Percentiles rank a stretch among this genome's conserved stretches.
Evolutionary conservation across 768 basidiomycete species (phyloP).

Genomic region (Russula lepida): DNA sequence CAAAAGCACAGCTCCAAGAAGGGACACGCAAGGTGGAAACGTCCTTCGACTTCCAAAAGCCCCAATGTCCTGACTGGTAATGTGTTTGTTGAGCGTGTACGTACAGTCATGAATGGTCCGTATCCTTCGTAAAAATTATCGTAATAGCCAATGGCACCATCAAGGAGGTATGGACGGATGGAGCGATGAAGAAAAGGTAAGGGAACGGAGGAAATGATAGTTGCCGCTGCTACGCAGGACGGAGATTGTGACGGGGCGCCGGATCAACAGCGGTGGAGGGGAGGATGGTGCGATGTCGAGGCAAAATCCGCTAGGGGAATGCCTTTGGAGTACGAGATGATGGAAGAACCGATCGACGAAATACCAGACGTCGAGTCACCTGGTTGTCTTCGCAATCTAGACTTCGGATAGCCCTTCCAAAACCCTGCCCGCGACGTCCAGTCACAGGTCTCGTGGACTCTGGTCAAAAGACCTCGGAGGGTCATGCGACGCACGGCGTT

Average conservation of each 20-base stretch:
- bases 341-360: conserved; percentile 24
- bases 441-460: conserved; percentile 28
- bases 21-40: background rate
- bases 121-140: conserved; percentile 21
- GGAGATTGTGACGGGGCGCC: conserved; percentile 10
- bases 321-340: conserved; percentile 22
- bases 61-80: conserved; percentile 8
- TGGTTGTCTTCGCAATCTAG: conserved; percentile 18
- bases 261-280: conserved; percentile 17
- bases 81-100: conserved; percentile 16
- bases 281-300: conserved; percentile 10
- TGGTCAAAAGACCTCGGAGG: conserved; percentile 19
- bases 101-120: conserved; percentile 22
- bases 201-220: conserved; percentile 15
- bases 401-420: conserved; percentile 31
- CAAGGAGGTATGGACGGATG: conserved; percentile 5
- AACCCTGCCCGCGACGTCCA: conserved; percentile 34
- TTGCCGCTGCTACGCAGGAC: conserved; percentile 14
- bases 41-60: background rate
- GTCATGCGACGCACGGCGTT: conserved; percentile 29
- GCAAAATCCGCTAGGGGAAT: conserved; percentile 20
- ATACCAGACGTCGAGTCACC: conserved; percentile 23
- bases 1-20: conserved; percentile 1
- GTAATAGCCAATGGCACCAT: conserved; percentile 12
- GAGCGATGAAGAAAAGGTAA: conserved; percentile 7